Evolutionary conservation across 345 rosid species (phyloP).

Genomic region (Gynandropsis gynandra): DNA sequence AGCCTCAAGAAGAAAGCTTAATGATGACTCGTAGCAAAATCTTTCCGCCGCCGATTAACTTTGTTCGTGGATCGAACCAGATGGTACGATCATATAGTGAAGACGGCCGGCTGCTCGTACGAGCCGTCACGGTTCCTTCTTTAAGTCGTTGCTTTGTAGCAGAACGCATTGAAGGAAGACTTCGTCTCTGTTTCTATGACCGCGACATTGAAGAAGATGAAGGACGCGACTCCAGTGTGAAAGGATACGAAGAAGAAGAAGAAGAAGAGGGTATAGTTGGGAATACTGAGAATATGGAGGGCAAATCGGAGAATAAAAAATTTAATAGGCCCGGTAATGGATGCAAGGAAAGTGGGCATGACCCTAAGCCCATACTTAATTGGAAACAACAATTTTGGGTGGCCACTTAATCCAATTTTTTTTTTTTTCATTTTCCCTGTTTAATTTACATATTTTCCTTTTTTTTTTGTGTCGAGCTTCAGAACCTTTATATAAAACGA

Average conservation of each 20-base stretch:
- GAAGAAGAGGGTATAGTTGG: conserved; percentile 28
- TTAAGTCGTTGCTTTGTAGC: conserved; percentile 36
- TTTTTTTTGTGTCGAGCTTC: no score
- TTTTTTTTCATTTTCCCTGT: neutral
- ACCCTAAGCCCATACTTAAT: conserved; percentile 35
- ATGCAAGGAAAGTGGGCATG: conserved; percentile 49
- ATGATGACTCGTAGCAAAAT: conserved; percentile 27
- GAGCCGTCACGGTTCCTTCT: conserved; percentile 36
- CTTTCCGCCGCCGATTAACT: conserved; percentile 84
- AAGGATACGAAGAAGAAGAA: conserved; percentile 19
- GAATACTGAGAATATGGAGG: conserved; percentile 25
- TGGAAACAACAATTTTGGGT: conserved; percentile 55
- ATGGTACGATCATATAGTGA: conserved; percentile 48
- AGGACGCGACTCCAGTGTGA: neutral
- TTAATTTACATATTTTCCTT: neutral
- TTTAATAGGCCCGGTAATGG: conserved; percentile 32
- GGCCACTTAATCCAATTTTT: conserved; percentile 30
- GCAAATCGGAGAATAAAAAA: conserved; percentile 36
- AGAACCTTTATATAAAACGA: no score
- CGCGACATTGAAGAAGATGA: conserved; percentile 10
- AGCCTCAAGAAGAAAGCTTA: conserved; percentile 6
- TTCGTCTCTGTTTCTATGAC: conserved; percentile 38
- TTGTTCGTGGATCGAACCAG: conserved; percentile 40
- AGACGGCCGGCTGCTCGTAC: conserved; percentile 66
- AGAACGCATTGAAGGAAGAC: conserved; percentile 72